These are phyloP conservation scores for Marasmius oreades DNA, from an alignment of 1,284 basidiomycete genomes.

Conservation along the genomic window DNA sequence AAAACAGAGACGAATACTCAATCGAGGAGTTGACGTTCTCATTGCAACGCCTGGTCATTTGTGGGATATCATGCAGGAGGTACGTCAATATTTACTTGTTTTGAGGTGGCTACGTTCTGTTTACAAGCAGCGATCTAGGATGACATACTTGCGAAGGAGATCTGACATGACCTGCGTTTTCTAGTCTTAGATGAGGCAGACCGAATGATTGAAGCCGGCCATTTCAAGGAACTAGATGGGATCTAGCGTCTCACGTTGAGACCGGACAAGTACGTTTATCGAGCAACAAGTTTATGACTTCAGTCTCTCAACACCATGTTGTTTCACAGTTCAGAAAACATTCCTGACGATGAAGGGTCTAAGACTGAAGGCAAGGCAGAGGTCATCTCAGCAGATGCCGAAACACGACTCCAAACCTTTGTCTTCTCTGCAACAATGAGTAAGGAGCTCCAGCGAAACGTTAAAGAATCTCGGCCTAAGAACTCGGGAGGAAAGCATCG, in stretches of 20 bases:
- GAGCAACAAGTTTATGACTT: not conserved
- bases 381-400: constrained; percentile 9
- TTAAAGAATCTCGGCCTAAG: constrained; percentile 56
- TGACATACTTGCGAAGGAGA: constrained; percentile 62
- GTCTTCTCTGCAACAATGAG: constrained; percentile 96
- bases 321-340: constrained; percentile 33
- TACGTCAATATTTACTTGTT: constrained; percentile 33
- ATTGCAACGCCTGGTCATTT: constrained; percentile 96
- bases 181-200: constrained; percentile 99
- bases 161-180: constrained; percentile 64
- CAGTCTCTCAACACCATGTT: not conserved
- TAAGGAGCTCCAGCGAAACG: constrained; percentile 90
- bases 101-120: not conserved
- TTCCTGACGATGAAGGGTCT: constrained; percentile 20
- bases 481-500: constrained; percentile 41
- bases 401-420: constrained; percentile 79
- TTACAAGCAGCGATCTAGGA: constrained; percentile 45
- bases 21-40: constrained; percentile 83
- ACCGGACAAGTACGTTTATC: constrained; percentile 46
- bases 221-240: constrained; percentile 94
- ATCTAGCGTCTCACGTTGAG: constrained; percentile 87
- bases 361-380: constrained; percentile 24
- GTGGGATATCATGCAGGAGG: constrained; percentile 91
- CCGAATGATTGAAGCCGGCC: constrained; percentile 96
- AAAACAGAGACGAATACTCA: constrained; percentile 88